Percentiles rank a stretch among this genome's conserved stretches.
These are phyloP conservation scores for Scedosporium apiospermum DNA, from an alignment of 2,329 filamentous ascomycete genomes.

Conservation along the genomic window DNA sequence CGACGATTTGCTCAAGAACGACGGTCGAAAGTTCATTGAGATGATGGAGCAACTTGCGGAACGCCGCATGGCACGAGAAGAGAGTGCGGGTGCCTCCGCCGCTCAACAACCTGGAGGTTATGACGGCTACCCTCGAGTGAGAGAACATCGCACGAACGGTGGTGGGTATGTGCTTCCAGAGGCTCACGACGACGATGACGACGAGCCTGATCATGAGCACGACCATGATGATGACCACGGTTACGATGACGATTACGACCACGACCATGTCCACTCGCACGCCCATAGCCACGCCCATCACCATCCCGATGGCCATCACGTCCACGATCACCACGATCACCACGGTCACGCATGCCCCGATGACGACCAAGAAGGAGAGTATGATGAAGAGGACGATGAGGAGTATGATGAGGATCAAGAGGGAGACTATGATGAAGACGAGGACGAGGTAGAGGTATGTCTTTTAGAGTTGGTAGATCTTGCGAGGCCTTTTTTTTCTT, in stretches of 20 bases:
- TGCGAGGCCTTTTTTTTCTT: not conserved
- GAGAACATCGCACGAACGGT: slow-evolving; percentile 45
- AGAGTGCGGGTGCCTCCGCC: slow-evolving; percentile 49
- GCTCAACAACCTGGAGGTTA: slow-evolving; percentile 2
- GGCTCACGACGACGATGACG: slow-evolving; percentile 66
- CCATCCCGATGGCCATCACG: slow-evolving; percentile 63
- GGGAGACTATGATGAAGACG: slow-evolving; percentile 8
- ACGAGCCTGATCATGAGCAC: slow-evolving; percentile 50
- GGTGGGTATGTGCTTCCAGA: slow-evolving; percentile 51
- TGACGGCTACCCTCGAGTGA: slow-evolving; percentile 2
- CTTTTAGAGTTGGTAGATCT: not conserved
- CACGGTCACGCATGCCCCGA: slow-evolving; percentile 45
- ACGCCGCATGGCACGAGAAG: slow-evolving; percentile 92
- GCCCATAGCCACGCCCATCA: slow-evolving; percentile 55
- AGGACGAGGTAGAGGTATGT: slow-evolving; percentile 9
- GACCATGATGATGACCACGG: slow-evolving; percentile 46
- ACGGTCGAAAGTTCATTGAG: slow-evolving; percentile 98
- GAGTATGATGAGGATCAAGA: slow-evolving; percentile 9
- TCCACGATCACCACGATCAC: slow-evolving; percentile 48
- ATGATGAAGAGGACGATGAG: slow-evolving; percentile 71
- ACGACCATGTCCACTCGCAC: slow-evolving; percentile 49
- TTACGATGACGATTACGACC: slow-evolving; percentile 67
- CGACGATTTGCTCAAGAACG: slow-evolving; percentile 96
- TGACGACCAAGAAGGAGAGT: slow-evolving; percentile 58
- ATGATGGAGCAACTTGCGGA: slow-evolving; percentile 99